A percentile compares a stretch with the other conserved stretches of the same genome.
Conservation (phyloP, 169 alveolate species). For the Cryptosporidium ryanae region DNA sequence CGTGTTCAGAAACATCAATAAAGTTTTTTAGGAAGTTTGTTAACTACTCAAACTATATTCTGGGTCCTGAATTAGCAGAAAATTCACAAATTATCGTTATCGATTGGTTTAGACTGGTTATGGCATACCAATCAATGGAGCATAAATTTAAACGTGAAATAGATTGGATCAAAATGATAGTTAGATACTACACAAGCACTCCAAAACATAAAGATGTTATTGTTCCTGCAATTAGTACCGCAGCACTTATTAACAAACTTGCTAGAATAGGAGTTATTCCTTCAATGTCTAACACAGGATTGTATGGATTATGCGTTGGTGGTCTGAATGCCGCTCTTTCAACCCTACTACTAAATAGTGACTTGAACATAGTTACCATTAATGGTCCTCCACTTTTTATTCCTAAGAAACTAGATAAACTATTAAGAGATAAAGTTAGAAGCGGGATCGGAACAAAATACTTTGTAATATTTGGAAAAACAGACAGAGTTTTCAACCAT, state of each 20-base stretch:
- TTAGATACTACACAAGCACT: conserved; percentile 10
- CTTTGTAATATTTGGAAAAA: conserved; percentile 19
- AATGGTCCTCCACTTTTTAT: conserved; percentile 30
- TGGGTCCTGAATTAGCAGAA: conserved; percentile 35
- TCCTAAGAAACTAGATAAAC: not conserved
- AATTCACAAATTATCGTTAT: conserved; percentile 38
- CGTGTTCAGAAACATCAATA: conserved; percentile 22
- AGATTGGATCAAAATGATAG: not conserved
- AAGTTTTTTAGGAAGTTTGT: conserved; percentile 35
- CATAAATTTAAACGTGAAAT: not conserved
- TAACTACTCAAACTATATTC: conserved; percentile 1
- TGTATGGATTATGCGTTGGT: conserved; percentile 67
- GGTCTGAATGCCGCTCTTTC: conserved; percentile 21
- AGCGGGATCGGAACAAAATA: conserved; percentile 3
- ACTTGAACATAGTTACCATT: conserved; percentile 31
- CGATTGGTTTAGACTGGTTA: conserved; percentile 36
- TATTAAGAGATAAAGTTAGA: not conserved
- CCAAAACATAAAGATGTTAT: conserved; percentile 36
- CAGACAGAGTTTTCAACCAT: not conserved
- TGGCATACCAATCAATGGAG: not conserved
- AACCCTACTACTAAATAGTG: not conserved
- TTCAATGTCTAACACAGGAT: conserved; percentile 34
- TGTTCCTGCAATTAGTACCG: conserved; percentile 67
- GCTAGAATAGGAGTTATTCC: conserved; percentile 51
- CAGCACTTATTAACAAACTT: conserved; percentile 49